phyloP scores from a whole-genome alignment of 2,329 filamentous ascomycete genomes.

The Exophiala bonariae region DNA sequence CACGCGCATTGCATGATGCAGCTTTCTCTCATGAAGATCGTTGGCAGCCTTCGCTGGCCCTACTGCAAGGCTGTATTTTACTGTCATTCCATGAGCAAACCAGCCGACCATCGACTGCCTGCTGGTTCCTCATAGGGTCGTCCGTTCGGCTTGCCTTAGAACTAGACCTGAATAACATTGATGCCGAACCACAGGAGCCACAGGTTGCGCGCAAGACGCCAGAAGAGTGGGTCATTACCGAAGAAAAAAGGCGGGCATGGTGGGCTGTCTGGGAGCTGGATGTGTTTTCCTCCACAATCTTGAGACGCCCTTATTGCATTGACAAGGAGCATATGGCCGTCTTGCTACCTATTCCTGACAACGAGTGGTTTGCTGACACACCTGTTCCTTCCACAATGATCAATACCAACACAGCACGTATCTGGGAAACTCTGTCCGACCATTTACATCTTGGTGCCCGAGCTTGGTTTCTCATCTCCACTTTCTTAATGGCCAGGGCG shows the following conservation, averaged over 20 bases:
- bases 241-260: slow-evolving; percentile 8
- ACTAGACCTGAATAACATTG: slow-evolving; percentile 86
- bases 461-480: slow-evolving; percentile 11
- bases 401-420: not conserved
- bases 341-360: slow-evolving; percentile 7
- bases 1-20: not conserved
- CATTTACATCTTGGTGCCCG: not conserved
- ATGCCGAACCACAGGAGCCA: slow-evolving; percentile 46
- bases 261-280: slow-evolving; percentile 15
- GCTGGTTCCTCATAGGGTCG: slow-evolving; percentile 93
- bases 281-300: slow-evolving; percentile 7
- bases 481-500: slow-evolving; percentile 5
- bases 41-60: slow-evolving; percentile 1
- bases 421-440: slow-evolving; percentile 4
- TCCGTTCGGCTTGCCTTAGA: slow-evolving; percentile 86
- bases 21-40: not conserved
- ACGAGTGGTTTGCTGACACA: slow-evolving; percentile 4
- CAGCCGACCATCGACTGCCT: not conserved
- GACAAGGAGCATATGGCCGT: slow-evolving; percentile 7
- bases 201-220: not conserved
- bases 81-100: slow-evolving; percentile 10
- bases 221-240: not conserved
- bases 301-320: slow-evolving; percentile 5
- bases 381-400: slow-evolving; percentile 3
- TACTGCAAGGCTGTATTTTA: slow-evolving; percentile 12